A percentile compares a stretch with the other conserved stretches of the same genome.
These are phyloP conservation scores for Aspergillus incahuasiensis DNA, from an alignment of 495 filamentous ascomycete genomes.

Conservation along the genomic window DNA sequence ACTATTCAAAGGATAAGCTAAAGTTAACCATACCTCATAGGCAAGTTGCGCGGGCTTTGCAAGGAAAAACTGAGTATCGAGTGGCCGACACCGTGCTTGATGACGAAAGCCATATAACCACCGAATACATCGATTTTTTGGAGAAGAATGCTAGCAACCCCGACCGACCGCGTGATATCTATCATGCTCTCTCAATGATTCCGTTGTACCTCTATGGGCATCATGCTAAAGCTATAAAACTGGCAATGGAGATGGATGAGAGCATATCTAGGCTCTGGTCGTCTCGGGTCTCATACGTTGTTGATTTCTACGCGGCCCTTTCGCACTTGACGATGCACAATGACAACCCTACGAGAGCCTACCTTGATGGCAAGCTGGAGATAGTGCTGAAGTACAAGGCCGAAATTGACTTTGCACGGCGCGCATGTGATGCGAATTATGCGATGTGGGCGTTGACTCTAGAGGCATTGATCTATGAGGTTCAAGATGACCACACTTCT, in stretches of 20 bases:
- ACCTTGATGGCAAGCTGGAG: constrained; percentile 51
- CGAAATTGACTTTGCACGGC: constrained; percentile 64
- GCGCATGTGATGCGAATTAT: constrained; percentile 73
- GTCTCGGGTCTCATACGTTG: constrained; percentile 58
- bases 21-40: constrained; percentile 25
- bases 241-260: constrained; percentile 59
- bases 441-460: constrained; percentile 69
- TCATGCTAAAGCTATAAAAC: constrained; percentile 60
- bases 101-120: constrained; percentile 64
- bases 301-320: constrained; percentile 66
- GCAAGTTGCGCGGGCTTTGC: constrained; percentile 72
- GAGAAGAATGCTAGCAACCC: constrained; percentile 47
- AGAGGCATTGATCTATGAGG: constrained; percentile 67
- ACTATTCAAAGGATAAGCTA: background rate
- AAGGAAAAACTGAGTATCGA: constrained; percentile 70
- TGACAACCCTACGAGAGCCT: constrained; percentile 45
- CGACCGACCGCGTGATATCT: constrained; percentile 61
- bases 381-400: constrained; percentile 53
- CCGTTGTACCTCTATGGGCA: constrained; percentile 73
- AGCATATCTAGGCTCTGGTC: constrained; percentile 65
- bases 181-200: constrained; percentile 67
- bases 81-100: constrained; percentile 58
- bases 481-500: constrained; percentile 55
- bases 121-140: constrained; percentile 57
- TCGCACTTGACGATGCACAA: constrained; percentile 60